Conservation (phyloP, 257 asterid species). For the Ligustrum vulgare region DNA sequence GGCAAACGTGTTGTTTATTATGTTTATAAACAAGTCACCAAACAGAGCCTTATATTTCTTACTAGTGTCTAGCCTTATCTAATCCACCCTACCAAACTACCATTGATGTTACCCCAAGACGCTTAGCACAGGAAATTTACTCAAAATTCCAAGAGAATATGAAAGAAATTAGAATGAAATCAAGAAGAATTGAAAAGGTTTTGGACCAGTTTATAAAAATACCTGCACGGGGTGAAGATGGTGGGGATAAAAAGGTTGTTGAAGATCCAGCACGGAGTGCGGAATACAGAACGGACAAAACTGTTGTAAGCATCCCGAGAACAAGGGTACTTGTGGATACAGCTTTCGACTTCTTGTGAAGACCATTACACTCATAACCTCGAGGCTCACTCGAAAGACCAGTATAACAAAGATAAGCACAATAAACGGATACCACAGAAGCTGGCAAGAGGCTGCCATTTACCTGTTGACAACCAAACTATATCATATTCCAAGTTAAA, state of each 20-base stretch:
- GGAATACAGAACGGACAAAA: conserved; percentile 84
- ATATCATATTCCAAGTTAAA: background rate
- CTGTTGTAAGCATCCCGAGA: conserved; percentile 93
- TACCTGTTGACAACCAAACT: conserved; percentile 52
- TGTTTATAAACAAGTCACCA: no score
- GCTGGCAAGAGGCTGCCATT: conserved; percentile 98
- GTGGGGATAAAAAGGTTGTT: conserved; percentile 88
- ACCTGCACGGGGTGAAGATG: conserved; percentile 97
- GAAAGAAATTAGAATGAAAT: background rate
- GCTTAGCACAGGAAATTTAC: background rate
- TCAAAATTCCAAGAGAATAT: background rate
- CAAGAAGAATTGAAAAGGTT: background rate
- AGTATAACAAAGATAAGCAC: conserved; percentile 93
- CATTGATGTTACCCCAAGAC: background rate
- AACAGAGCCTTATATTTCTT: no score
- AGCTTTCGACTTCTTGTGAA: conserved; percentile 72
- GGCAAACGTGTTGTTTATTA: no score
- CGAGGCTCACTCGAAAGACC: conserved; percentile 97
- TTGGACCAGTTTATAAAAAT: conserved; percentile 9
- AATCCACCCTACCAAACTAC: background rate
- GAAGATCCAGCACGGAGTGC: conserved; percentile 99
- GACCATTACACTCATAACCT: conserved; percentile 87
- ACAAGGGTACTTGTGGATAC: conserved; percentile 74
- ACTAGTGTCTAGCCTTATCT: no score
- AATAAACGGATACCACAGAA: conserved; percentile 86